A percentile compares a stretch with the other conserved stretches of the same genome.
Conservation (phyloP, 768 basidiomycete species). For the Lentinula edodes region DNA sequence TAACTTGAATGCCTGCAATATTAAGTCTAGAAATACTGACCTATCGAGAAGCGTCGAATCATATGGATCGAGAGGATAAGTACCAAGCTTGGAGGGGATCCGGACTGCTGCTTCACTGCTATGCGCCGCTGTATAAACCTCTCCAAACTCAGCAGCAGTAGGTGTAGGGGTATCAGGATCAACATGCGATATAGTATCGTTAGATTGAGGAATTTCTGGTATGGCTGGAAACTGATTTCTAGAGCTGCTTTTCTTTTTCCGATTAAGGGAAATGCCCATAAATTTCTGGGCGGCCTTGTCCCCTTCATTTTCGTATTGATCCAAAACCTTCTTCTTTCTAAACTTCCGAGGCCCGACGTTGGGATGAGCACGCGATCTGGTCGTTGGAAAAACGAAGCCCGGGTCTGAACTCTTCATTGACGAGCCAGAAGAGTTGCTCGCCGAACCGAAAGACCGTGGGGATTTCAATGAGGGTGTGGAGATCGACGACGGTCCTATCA, state of each 20-base stretch:
- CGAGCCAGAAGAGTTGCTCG: neutral
- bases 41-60: constrained; percentile 14
- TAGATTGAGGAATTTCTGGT: neutral
- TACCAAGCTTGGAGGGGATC: constrained; percentile 11
- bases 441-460: neutral
- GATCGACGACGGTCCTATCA: neutral
- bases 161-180: neutral
- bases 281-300: neutral
- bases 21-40: constrained; percentile 5
- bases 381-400: constrained; percentile 9
- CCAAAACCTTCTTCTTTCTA: neutral
- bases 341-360: neutral
- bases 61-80: constrained; percentile 19
- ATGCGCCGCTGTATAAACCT: neutral
- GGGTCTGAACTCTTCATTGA: neutral
- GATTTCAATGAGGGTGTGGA: constrained; percentile 3
- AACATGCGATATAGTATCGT: neutral
- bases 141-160: neutral
- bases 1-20: neutral
- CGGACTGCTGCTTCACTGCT: neutral
- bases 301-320: neutral
- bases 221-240: neutral
- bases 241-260: constrained; percentile 3
- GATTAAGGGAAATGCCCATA: constrained; percentile 8
- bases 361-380: constrained; percentile 10